phyloP scores from a whole-genome alignment of 805 yeast species.

The Candida nonsorbophila region DNA sequence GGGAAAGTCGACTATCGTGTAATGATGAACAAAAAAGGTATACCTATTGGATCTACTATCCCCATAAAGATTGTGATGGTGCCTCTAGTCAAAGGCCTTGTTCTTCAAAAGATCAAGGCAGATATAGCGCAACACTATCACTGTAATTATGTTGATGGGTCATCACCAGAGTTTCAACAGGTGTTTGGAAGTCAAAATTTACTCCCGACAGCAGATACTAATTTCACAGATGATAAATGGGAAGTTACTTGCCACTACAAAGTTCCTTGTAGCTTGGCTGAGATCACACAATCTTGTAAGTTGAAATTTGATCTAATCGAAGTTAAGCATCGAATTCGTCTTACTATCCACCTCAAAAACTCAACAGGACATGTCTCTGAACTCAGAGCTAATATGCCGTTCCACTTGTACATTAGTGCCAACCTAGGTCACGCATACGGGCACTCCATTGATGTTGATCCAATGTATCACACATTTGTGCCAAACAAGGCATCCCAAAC shows the following conservation, averaged over 20 bases:
- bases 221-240: conserved; percentile 39
- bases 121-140: conserved; percentile 27
- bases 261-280: conserved; percentile 34
- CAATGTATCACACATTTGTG: no score
- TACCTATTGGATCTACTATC: conserved; percentile 42
- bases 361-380: conserved; percentile 48
- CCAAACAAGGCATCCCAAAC: no score
- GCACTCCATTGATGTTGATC: conserved; percentile 25
- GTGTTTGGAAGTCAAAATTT: conserved; percentile 20
- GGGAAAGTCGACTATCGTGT: conserved; percentile 48
- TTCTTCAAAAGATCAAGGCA: conserved; percentile 17
- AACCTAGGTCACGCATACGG: conserved; percentile 32
- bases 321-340: conserved; percentile 41
- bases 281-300: conserved; percentile 40
- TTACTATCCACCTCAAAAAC: conserved; percentile 41
- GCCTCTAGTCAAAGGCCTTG: conserved; percentile 43
- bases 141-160: conserved; percentile 26
- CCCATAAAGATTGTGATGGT: conserved; percentile 40
- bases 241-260: conserved; percentile 33
- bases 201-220: conserved; percentile 5
- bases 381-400: conserved; percentile 47
- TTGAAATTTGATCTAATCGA: conserved; percentile 34
- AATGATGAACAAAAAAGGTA: conserved; percentile 34
- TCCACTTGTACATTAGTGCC: conserved; percentile 38
- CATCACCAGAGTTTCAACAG: conserved; percentile 37